Base-by-base conservation (phyloP, 1,284 basidiomycete species). In the Phaffia rhodozyma region DNA sequence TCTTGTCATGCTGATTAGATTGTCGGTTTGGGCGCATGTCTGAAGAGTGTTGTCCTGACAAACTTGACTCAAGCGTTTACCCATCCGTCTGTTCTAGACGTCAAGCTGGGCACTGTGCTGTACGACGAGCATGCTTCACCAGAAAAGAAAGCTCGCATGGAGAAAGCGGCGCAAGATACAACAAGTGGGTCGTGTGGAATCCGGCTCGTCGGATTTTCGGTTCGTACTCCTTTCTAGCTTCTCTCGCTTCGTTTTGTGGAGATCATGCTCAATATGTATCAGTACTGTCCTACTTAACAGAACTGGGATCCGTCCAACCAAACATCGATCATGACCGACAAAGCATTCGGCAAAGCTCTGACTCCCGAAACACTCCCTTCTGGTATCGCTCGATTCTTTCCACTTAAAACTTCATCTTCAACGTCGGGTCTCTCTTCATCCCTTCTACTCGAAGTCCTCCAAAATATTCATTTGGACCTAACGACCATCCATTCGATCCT, bases 31-130 rank as follows among this genome's bases (percentile, higher is more conserved):
- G 13, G 38, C 13, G 38, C 61, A 68, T 63, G 2, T 70, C 55
- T 71, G 81, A 82, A 91, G 77, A 84, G 81, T 66, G 78, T 96
- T 64, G 90, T 96, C 29, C 75, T 97, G 5, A 86, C 93, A 75
- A 97, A 97, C 73, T 77, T 94, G 7, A 78, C 86, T 0, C 76
- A 84, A 68, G 72, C 80, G 0, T 97, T 91, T 77, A 70, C 75
- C 30, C 85, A 84, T 72, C 91, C 93, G 2, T 91, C 87, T 70
- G 84, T 96, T 60, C 79, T 96, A 29, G 94, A 97, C 73, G 80
- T 91, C 74, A 97, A 97, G 75, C 85, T 97, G 25, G 93, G 93
- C 0, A 91, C 87, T 0, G 80, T 87, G 9, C 80, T 97, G 4
- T 87, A 88, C 70, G 77, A 78, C 63, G 87, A 88, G 63, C 76